Evolutionary conservation across 2,329 filamentous ascomycete genomes (phyloP), one percentile per base, ranked within the genome.

Genomic region (Didymellaceae sp.): DNA sequence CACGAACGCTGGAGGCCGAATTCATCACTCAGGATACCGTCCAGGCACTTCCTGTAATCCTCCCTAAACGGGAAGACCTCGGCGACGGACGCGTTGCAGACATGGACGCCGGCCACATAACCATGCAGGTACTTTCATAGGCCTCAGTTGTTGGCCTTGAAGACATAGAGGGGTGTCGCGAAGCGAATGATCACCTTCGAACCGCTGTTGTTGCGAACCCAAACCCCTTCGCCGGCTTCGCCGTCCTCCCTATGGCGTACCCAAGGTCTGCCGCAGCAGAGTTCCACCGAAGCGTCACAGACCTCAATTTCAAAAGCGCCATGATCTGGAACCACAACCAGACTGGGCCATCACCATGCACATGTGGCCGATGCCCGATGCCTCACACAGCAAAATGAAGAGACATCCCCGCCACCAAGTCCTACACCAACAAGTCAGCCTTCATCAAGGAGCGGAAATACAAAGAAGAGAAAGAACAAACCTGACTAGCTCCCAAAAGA

Each of bases 221-320:
- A 45, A 60, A 49, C 3, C 74, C 76, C 17, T 71, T 78, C 17
- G 72, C 70, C 2, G 77, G 68, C 8, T 80, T 79, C 43, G 75
- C 75, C 1, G 62, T 71, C 6, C 64, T 80, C 0, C 74, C 75
- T 0, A 74, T 77, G 66, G 43, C 45, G 1, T 47, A 72, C 4
- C 73, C 76, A 0, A 38, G 41, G 1, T 68, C 58, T 6, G 75
- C 76, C 1, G 74, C 71, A 0, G 33, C 44, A 1, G 74, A 75
- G 57, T 59, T 77, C 26, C 44, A 57, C 6, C 68, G 74, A 1
- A 75, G 73, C 47, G 28, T 81, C 1, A 63, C 54, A 10, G 50
- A 77, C 20, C 63, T 77, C 3, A 70, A 71, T 0, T 79, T 82
- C 34, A 67, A 78, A 1, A 78, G 80, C 4, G 76, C 78, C 0